Evolutionary conservation across 75 land plant genomes (phyloP).

Genomic region (Sequoia sempervirens): DNA sequence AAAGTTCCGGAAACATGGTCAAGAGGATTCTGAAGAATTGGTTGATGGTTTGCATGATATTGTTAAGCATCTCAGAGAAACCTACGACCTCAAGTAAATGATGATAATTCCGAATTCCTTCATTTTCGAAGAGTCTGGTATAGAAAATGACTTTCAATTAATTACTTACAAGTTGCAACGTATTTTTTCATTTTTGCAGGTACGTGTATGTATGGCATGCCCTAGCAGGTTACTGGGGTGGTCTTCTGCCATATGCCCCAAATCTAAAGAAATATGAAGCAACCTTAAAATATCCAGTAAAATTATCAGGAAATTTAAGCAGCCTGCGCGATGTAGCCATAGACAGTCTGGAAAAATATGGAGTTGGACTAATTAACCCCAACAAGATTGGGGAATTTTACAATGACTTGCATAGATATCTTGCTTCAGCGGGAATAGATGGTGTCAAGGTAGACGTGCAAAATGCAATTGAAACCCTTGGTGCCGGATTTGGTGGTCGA

Average conservation of each 20-base stretch:
- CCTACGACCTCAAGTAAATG: slow-evolving; percentile 50
- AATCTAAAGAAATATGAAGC: slow-evolving; percentile 54
- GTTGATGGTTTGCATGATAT: slow-evolving; percentile 30
- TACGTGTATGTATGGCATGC: slow-evolving; percentile 93
- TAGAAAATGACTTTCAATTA: neutral
- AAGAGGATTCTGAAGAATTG: slow-evolving; percentile 26
- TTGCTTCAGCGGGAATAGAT: slow-evolving; percentile 49
- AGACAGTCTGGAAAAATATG: slow-evolving; percentile 74
- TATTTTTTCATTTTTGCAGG: slow-evolving; percentile 21
- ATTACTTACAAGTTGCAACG: neutral
- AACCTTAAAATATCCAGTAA: slow-evolving; percentile 55
- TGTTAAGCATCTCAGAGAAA: slow-evolving; percentile 36
- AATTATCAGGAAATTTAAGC: slow-evolving; percentile 62
- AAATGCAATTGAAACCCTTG: slow-evolving; percentile 63
- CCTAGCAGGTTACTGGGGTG: slow-evolving; percentile 89
- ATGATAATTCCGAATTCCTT: slow-evolving; percentile 6
- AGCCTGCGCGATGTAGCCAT: slow-evolving; percentile 60
- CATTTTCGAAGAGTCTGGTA: neutral
- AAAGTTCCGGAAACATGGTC: slow-evolving; percentile 50
- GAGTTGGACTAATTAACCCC: slow-evolving; percentile 73
- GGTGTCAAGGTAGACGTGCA: slow-evolving; percentile 80
- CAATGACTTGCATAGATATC: slow-evolving; percentile 76
- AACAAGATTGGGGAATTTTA: slow-evolving; percentile 58
- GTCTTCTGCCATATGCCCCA: slow-evolving; percentile 49
- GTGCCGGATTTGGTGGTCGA: slow-evolving; percentile 61